Percentiles rank a stretch among this genome's conserved stretches.
Evolutionary conservation across 2,329 filamentous ascomycete genomes (phyloP).

Genomic region (Arthroderma sp.): DNA sequence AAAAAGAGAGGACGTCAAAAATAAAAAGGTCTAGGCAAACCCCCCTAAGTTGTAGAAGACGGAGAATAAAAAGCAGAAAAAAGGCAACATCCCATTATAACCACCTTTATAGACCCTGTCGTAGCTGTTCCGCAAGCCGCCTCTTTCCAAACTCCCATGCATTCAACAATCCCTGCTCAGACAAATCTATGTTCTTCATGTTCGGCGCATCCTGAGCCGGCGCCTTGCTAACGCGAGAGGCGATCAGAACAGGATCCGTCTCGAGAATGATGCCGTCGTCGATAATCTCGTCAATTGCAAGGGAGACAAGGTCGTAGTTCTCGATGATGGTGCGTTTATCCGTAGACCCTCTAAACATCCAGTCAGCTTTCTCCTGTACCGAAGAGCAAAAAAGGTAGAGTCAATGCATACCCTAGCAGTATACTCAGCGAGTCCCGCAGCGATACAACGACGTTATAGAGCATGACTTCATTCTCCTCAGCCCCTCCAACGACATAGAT

Average conservation of each 20-base stretch:
- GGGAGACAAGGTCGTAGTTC: conserved; percentile 91
- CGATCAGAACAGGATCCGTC: conserved; percentile 88
- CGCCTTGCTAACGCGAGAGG: conserved; percentile 81
- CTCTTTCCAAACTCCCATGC: conserved; percentile 86
- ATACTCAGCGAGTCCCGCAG: conserved; percentile 81
- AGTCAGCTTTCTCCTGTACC: conserved; percentile 13
- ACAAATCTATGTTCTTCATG: conserved; percentile 87
- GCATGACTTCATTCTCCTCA: conserved; percentile 91
- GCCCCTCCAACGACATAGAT: conserved; percentile 81
- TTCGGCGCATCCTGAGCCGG: conserved; percentile 78
- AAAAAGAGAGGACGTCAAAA: conserved; percentile 6
- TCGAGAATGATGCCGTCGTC: conserved; percentile 95
- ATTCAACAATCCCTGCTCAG: conserved; percentile 90
- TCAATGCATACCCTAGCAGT: conserved; percentile 63
- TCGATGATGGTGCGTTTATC: conserved; percentile 97
- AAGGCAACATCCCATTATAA: conserved; percentile 4
- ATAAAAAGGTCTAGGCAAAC: conserved; percentile 1
- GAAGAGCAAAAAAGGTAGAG: background rate
- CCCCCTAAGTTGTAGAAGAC: background rate
- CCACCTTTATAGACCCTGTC: conserved; percentile 57
- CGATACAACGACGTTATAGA: conserved; percentile 91
- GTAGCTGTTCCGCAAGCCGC: conserved; percentile 79
- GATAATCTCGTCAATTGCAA: conserved; percentile 89
- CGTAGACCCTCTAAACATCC: conserved; percentile 63
- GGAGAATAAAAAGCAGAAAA: background rate